Conservation (phyloP, 495 filamentous ascomycete species). For the Choiromyces venosus region DNA sequence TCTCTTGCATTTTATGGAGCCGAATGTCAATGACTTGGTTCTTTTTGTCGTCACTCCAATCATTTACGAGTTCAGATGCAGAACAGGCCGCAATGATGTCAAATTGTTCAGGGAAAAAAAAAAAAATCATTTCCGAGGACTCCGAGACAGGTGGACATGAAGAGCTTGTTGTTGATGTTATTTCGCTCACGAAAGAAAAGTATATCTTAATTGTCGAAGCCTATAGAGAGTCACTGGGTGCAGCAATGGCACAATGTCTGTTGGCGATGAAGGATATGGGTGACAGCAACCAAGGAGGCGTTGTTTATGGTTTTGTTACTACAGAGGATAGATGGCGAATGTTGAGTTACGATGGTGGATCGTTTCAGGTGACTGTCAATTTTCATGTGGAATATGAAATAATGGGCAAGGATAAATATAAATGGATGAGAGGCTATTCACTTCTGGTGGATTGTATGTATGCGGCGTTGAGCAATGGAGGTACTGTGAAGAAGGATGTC, state of each 20-base stretch:
- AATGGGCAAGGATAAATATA: slow-evolving; percentile 7
- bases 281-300: slow-evolving; percentile 16
- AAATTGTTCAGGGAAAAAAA: slow-evolving; percentile 5
- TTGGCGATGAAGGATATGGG: slow-evolving; percentile 17
- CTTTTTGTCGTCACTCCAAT: slow-evolving; percentile 9
- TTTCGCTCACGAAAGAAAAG: slow-evolving; percentile 5
- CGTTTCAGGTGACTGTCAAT: too few relatives aligned
- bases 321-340: slow-evolving; percentile 18
- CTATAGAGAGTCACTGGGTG: slow-evolving; percentile 5
- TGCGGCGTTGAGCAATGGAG: slow-evolving; percentile 12
- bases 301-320: slow-evolving; percentile 20
- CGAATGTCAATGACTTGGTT: too few relatives aligned
- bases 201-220: slow-evolving; percentile 18
- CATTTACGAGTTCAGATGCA: slow-evolving; percentile 3
- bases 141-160: slow-evolving; percentile 7
- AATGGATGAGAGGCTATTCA: slow-evolving; percentile 11
- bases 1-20: too few relatives aligned
- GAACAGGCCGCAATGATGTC: not conserved
- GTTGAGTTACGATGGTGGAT: slow-evolving; percentile 12
- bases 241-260: slow-evolving; percentile 20
- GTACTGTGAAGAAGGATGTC: slow-evolving; percentile 17
- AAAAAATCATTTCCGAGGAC: slow-evolving; percentile 17
- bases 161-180: slow-evolving; percentile 18
- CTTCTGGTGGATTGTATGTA: slow-evolving; percentile 8
- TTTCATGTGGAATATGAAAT: not conserved